Conservation (phyloP, 2,329 filamentous ascomycete species). For the Biscogniauxia marginata region DNA sequence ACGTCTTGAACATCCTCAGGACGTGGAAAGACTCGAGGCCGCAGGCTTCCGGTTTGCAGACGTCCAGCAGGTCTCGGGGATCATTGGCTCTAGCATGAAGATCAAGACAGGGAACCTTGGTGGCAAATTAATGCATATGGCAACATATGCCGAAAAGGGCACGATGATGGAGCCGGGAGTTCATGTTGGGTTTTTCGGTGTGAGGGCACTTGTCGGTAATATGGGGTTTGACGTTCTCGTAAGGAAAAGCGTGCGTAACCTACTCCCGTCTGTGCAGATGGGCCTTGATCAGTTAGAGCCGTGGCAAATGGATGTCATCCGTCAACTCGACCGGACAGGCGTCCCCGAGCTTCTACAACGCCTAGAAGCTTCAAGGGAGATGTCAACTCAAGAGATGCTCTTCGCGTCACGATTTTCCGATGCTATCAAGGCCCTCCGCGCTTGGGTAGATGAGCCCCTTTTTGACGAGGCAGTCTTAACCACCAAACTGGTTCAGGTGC, state of each 20-base stretch:
- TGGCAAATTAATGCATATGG: slow-evolving; percentile 62
- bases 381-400: slow-evolving; percentile 38
- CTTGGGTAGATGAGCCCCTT: slow-evolving; percentile 39
- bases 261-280: slow-evolving; percentile 60
- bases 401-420: slow-evolving; percentile 45
- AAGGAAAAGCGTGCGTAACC: slow-evolving; percentile 52
- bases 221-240: slow-evolving; percentile 65
- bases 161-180: slow-evolving; percentile 51
- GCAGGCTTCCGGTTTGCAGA: slow-evolving; percentile 77
- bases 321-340: slow-evolving; percentile 46
- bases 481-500: slow-evolving; percentile 38
- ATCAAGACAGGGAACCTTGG: slow-evolving; percentile 64
- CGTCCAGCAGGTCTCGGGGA: slow-evolving; percentile 63
- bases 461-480: slow-evolving; percentile 43
- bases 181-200: slow-evolving; percentile 58
- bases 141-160: slow-evolving; percentile 50
- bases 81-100: slow-evolving; percentile 72
- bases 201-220: slow-evolving; percentile 49
- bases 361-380: slow-evolving; percentile 38
- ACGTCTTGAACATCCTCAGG: slow-evolving; percentile 53
- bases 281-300: slow-evolving; percentile 51
- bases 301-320: slow-evolving; percentile 55
- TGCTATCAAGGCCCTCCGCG: slow-evolving; percentile 37
- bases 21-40: slow-evolving; percentile 64
- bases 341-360: slow-evolving; percentile 39